A percentile compares a stretch with the other conserved stretches of the same genome.
phyloP scores from a whole-genome alignment of 768 basidiomycete genomes.

The Pisolithus microcarpus region DNA sequence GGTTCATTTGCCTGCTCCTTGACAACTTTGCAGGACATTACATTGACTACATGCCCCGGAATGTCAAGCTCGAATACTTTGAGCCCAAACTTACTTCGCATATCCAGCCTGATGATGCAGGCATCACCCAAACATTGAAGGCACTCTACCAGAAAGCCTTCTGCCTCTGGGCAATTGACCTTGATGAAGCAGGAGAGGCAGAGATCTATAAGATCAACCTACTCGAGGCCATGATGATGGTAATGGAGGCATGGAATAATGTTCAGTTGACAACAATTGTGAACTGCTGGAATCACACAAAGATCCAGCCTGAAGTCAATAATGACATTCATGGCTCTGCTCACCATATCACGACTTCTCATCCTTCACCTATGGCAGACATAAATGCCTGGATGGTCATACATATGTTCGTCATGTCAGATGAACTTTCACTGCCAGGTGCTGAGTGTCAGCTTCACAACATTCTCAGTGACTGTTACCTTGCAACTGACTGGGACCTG shows the following conservation, averaged over 20 bases:
- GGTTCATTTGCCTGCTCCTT: constrained; percentile 1
- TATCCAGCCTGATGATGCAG: constrained; percentile 27
- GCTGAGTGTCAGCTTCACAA: too few species aligned
- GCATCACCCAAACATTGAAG: constrained; percentile 25
- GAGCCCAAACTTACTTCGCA: constrained; percentile 29
- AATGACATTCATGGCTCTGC: too few species aligned
- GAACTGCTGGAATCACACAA: constrained; percentile 1
- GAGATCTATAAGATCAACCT: constrained; percentile 8
- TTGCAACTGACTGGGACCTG: too few species aligned
- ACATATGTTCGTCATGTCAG: too few species aligned
- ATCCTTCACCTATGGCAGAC: too few species aligned
- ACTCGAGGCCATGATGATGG: constrained; percentile 1
- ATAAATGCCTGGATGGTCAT: too few species aligned
- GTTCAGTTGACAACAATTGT: neutral
- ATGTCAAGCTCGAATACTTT: neutral
- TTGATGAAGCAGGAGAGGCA: neutral
- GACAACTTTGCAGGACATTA: constrained; percentile 1
- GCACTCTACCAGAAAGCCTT: constrained; percentile 23
- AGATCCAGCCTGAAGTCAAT: too few species aligned
- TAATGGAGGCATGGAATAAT: neutral
- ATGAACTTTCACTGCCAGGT: too few species aligned
- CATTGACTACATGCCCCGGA: neutral
- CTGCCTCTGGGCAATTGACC: neutral
- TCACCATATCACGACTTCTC: too few species aligned
- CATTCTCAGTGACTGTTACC: too few species aligned